Percentiles rank a stretch among this genome's conserved stretches.
Conservation (phyloP, 768 basidiomycete species). For the Mycena maculata region DNA sequence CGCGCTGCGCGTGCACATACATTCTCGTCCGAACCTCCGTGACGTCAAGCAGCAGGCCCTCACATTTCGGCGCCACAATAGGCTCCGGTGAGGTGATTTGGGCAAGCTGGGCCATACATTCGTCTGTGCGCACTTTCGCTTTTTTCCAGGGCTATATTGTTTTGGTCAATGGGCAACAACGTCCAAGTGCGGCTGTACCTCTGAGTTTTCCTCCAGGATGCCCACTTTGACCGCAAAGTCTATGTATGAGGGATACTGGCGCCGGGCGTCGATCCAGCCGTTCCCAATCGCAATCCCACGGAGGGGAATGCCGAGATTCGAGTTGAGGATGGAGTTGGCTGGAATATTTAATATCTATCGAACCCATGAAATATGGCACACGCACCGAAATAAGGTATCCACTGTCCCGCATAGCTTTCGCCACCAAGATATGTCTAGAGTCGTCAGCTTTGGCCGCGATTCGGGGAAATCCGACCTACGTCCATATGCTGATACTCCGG, state of each 20-base stretch:
- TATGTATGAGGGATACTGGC: constrained; percentile 90
- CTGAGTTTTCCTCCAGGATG: constrained; percentile 76
- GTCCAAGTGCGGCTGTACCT: constrained; percentile 55
- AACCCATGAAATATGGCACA: constrained; percentile 8
- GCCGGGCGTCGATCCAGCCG: constrained; percentile 94
- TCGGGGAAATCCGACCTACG: constrained; percentile 59
- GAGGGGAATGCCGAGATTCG: constrained; percentile 69
- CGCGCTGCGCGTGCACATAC: constrained; percentile 41
- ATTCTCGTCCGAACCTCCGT: constrained; percentile 54
- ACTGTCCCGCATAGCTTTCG: constrained; percentile 97
- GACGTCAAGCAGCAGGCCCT: constrained; percentile 62
- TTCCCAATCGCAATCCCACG: constrained; percentile 93
- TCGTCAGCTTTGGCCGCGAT: constrained; percentile 4
- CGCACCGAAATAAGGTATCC: constrained; percentile 94
- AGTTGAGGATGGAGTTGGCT: constrained; percentile 84
- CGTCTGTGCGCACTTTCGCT: constrained; percentile 66
- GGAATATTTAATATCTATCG: constrained; percentile 11
- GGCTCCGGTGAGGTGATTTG: constrained; percentile 63
- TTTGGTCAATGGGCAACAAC: constrained; percentile 13
- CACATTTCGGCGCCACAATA: constrained; percentile 68
- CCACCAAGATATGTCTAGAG: constrained; percentile 92
- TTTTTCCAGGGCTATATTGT: constrained; percentile 66
- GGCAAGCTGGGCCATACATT: constrained; percentile 64
- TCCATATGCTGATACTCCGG: constrained; percentile 88
- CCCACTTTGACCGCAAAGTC: constrained; percentile 88